A percentile compares a stretch with the other conserved stretches of the same genome.
These are phyloP conservation scores for Chlamydomonas sphaeroides DNA, from an alignment of 139 green algal genomes.

Conservation along the genomic window DNA sequence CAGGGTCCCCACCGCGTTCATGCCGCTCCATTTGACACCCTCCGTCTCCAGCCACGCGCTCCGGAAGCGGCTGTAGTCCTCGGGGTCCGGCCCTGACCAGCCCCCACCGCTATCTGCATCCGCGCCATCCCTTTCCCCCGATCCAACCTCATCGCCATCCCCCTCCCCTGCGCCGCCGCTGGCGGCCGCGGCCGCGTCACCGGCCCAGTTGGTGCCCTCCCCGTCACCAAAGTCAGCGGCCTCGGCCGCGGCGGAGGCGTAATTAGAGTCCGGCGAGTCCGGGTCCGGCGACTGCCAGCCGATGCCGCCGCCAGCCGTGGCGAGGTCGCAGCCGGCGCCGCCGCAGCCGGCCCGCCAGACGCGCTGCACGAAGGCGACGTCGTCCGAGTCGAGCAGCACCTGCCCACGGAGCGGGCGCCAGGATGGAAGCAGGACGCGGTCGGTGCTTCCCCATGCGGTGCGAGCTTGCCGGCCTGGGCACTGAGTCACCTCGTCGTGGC, in stretches of 20 bases:
- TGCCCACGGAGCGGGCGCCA: neutral
- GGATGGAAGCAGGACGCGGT: too few species aligned
- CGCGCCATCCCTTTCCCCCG: too few species aligned
- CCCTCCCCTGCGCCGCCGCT: neutral
- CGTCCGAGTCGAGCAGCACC: constrained; percentile 7
- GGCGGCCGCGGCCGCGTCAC: neutral
- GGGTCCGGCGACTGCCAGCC: too few species aligned
- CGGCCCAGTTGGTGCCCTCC: too few species aligned
- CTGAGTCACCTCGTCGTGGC: neutral
- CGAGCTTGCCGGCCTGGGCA: too few species aligned
- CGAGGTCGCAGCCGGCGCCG: too few species aligned
- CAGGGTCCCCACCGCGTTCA: neutral
- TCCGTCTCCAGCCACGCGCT: constrained; percentile 22
- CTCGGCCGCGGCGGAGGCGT: too few species aligned
- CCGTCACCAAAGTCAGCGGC: too few species aligned
- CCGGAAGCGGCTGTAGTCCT: constrained; percentile 1
- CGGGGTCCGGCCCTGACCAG: neutral
- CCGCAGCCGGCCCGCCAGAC: neutral
- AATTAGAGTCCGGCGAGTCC: neutral
- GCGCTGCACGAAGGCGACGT: neutral
- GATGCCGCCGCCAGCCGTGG: too few species aligned
- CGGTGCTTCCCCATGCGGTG: too few species aligned
- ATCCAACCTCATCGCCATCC: neutral
- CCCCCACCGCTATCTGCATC: too few species aligned
- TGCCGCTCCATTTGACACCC: constrained; percentile 2